Conservation (phyloP, 768 basidiomycete genomes). For the Boletus coccyginus region DNA sequence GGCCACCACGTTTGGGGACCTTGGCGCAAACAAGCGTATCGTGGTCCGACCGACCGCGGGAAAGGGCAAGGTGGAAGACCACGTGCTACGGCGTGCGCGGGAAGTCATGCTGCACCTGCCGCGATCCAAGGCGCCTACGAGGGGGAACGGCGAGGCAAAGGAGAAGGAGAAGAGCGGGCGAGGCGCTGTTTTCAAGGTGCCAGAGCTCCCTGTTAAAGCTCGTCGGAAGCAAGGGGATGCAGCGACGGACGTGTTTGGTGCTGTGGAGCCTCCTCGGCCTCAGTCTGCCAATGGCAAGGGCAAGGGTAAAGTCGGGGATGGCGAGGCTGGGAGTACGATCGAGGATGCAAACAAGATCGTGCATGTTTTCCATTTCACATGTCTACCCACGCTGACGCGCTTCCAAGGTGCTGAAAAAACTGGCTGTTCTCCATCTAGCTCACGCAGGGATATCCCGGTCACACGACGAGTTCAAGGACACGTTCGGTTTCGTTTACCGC, state of each 20-base stretch:
- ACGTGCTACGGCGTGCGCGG: constrained; percentile 31
- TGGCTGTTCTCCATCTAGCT: constrained; percentile 33
- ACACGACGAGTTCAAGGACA: constrained; percentile 40
- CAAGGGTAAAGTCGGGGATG: constrained; percentile 33
- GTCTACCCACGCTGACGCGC: background rate
- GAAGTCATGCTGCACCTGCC: constrained; percentile 41
- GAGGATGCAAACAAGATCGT: constrained; percentile 67
- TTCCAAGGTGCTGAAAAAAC: constrained; percentile 38
- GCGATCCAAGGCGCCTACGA: constrained; percentile 16
- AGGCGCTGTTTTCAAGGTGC: constrained; percentile 43
- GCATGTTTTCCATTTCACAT: constrained; percentile 15
- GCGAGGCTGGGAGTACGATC: constrained; percentile 29
- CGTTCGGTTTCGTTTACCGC: constrained; percentile 39
- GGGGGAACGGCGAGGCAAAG: background rate
- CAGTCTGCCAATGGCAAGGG: constrained; percentile 31
- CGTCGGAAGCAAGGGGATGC: constrained; percentile 14
- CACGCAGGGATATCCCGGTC: constrained; percentile 33
- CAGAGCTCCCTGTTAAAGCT: constrained; percentile 38
- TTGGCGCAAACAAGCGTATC: constrained; percentile 24
- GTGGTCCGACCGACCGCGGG: constrained; percentile 8
- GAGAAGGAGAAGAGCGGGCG: background rate
- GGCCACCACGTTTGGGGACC: constrained; percentile 9
- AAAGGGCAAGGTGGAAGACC: constrained; percentile 26
- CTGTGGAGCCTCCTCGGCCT: constrained; percentile 16
- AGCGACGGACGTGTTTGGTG: constrained; percentile 33